Evolutionary conservation across 805 yeast genomes (phyloP).

Genomic region (Candida orba): DNA sequence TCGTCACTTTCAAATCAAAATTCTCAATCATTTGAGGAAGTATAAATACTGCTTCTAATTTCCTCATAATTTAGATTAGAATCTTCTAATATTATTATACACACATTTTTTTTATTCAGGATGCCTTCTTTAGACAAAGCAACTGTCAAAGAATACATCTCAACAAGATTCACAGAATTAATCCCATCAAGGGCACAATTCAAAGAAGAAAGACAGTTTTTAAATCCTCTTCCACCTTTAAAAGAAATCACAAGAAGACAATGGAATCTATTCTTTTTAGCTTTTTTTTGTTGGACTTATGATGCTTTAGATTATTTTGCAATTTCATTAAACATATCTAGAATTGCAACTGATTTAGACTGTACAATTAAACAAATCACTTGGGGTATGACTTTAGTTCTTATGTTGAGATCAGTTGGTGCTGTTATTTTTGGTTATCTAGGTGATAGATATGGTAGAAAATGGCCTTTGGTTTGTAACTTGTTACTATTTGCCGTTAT

Average conservation of each 20-base stretch:
- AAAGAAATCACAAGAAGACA: slow-evolving; percentile 38
- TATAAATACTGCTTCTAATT: not conserved
- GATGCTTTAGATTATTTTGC: slow-evolving; percentile 61
- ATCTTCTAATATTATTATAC: not conserved
- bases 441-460: slow-evolving; percentile 57
- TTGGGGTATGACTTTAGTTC: slow-evolving; percentile 54
- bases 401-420: slow-evolving; percentile 64
- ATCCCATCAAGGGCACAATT: slow-evolving; percentile 38
- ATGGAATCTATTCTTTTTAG: slow-evolving; percentile 49
- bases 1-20: no score
- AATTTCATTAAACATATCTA: slow-evolving; percentile 43
- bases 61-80: not conserved
- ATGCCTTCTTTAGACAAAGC: not conserved
- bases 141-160: slow-evolving; percentile 8
- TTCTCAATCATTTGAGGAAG: not conserved
- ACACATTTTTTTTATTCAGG: not conserved
- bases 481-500: slow-evolving; percentile 39
- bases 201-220: slow-evolving; percentile 28
- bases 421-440: slow-evolving; percentile 52
- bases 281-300: slow-evolving; percentile 56
- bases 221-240: slow-evolving; percentile 62
- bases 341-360: slow-evolving; percentile 39
- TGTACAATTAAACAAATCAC: slow-evolving; percentile 43
- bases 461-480: slow-evolving; percentile 47
- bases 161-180: slow-evolving; percentile 43